Evolutionary conservation across 805 yeast species (phyloP), one percentile per base, ranked within the genome.

Genomic region (Zygosaccharomyces gambellarensis): DNA sequence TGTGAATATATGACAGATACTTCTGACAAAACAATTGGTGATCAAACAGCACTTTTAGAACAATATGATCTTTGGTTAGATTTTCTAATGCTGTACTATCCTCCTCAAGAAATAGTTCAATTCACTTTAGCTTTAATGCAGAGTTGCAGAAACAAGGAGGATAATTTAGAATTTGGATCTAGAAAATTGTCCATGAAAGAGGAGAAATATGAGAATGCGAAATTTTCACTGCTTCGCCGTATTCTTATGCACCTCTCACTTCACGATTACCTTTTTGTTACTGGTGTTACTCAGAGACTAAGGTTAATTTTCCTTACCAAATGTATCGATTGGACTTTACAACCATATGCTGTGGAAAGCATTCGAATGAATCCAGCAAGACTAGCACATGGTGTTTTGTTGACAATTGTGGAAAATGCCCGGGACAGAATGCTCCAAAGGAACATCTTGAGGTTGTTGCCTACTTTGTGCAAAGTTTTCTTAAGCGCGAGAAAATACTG

Each of bases 1-100:
- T 65, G 67, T 40, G 60, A 55, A 39, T 83, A 84, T 58, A 70
- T 84, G 46, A 61, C 74, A 0, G 61, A 78, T 23, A 72, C 73
- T 23, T 72, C 77, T 23, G 76, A 74, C 2, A 60, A 73, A 1
- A 70, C 82, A 46, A 69, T 80, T 34, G 73, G 77, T 27, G 90
- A 83, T 61, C 94, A 86, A 64, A 69, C 80, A n/a, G 66, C 78
- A 30, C 65, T 87, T 27, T 63, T 86, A 51, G 86, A 83, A 48
- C 75, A 77, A 22, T 69, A 82, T 50, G 87, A 83, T 58, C 66
- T 78, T 23, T 78, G 82, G 61, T 59, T 82, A 36, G 72, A 68
- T 29, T 65, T 75, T 3, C 68, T 82, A 43, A 68, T 48, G 5
- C 28, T 32, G 2, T 46, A 48, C 41, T 55, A 51, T 31, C 57